These are phyloP conservation scores for Talaromyces sp. DNA, from an alignment of 2,329 filamentous ascomycete species.

Conservation along the genomic window DNA sequence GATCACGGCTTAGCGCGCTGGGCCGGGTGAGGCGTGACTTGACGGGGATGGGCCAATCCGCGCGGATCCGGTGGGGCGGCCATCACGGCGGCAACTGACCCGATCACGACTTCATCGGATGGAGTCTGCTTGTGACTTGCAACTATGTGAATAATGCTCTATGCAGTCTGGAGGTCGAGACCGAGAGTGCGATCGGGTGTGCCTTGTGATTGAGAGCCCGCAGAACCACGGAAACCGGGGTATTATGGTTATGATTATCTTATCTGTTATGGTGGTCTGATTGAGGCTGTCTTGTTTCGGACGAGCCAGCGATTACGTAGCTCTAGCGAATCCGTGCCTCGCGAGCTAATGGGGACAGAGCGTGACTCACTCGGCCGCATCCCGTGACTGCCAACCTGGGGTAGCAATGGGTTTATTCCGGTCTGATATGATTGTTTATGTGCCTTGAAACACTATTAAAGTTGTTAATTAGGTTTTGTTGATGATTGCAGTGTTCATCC, in stretches of 20 bases:
- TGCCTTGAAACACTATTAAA: not conserved
- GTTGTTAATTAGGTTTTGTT: not conserved
- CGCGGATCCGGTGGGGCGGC: not conserved
- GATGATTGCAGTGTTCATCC: not conserved
- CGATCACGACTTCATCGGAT: not conserved
- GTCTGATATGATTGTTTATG: too few relatives aligned
- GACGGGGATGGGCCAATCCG: not conserved
- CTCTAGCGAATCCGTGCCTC: not conserved
- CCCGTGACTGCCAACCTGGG: not conserved
- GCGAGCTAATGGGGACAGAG: not conserved
- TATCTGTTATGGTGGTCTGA: too few relatives aligned
- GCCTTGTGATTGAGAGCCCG: not conserved
- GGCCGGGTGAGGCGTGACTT: slow-evolving; percentile 3
- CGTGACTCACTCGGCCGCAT: not conserved
- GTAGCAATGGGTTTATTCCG: too few relatives aligned
- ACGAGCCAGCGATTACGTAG: not conserved
- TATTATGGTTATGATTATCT: too few relatives aligned
- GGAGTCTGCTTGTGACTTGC: not conserved
- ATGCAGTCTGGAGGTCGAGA: too few relatives aligned
- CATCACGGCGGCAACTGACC: not conserved
- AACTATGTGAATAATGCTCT: too few relatives aligned
- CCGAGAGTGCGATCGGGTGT: not conserved
- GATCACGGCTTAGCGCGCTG: not conserved
- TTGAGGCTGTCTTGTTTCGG: not conserved
- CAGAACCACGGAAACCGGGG: too few relatives aligned